phyloP scores from a whole-genome alignment of 139 green algal species.

The Chlamydomonas schloesseri region DNA sequence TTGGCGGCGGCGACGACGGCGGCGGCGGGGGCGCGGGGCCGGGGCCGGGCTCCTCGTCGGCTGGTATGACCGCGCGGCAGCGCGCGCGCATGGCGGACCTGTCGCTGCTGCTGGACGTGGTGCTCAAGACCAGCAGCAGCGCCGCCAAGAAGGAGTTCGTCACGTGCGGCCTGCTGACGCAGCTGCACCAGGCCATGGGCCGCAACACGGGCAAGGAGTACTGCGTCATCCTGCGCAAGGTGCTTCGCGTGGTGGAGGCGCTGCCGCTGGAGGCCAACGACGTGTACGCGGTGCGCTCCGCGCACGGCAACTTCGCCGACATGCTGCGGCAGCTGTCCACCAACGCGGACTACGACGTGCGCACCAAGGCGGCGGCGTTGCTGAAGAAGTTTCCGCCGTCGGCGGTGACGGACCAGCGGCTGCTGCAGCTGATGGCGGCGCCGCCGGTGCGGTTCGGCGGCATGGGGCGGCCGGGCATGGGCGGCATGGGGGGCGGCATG shows the following conservation, averaged over 20 bases:
- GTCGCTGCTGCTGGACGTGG: slow-evolving; percentile 87
- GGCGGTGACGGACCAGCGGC: slow-evolving; percentile 58
- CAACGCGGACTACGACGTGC: slow-evolving; percentile 77
- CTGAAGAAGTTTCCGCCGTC: slow-evolving; percentile 71
- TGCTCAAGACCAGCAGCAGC: slow-evolving; percentile 76
- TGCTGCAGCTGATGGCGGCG: slow-evolving; percentile 48
- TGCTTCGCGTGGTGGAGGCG: slow-evolving; percentile 71
- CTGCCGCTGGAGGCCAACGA: slow-evolving; percentile 80
- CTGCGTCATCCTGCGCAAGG: slow-evolving; percentile 69
- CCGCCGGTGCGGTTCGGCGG: slow-evolving; percentile 40
- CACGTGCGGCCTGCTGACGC: slow-evolving; percentile 81
- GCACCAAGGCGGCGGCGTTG: slow-evolving; percentile 64
- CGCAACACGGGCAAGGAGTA: slow-evolving; percentile 70
- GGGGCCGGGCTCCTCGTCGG: background rate
- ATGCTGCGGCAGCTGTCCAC: slow-evolving; percentile 72
- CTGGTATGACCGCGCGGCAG: slow-evolving; percentile 71
- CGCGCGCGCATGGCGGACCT: slow-evolving; percentile 88
- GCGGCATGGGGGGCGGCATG: background rate
- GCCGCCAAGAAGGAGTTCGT: slow-evolving; percentile 75
- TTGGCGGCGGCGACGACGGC: slow-evolving; percentile 17
- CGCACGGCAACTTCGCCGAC: slow-evolving; percentile 87
- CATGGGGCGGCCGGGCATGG: background rate
- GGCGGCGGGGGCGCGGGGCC: slow-evolving; percentile 42
- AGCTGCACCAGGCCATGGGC: slow-evolving; percentile 73
- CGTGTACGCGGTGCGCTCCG: slow-evolving; percentile 73